phyloP scores from a whole-genome alignment of 192 early-diverging fungal genomes.

The Neocallimastix lanati region DNA sequence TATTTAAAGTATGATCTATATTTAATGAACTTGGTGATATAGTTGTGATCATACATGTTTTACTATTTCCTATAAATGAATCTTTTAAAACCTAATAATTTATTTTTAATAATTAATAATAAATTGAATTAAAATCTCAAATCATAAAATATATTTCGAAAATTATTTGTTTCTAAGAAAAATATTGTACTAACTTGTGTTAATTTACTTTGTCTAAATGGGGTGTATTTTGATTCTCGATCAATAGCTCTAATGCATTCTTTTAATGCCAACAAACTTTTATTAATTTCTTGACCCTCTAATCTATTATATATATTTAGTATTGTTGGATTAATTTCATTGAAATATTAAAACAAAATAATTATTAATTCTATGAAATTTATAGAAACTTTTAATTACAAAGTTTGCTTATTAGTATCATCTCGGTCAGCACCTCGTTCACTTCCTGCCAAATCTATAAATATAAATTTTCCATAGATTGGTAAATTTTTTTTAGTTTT shows the following conservation, averaged over 20 bases:
- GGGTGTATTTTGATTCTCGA: conserved; percentile 84
- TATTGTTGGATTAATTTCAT: no score
- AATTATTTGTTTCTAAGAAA: no score
- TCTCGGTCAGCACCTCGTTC: conserved; percentile 95
- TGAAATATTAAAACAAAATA: no score
- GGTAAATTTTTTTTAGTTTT: background rate
- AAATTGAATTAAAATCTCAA: no score
- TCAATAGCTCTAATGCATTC: conserved; percentile 96
- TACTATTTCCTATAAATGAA: conserved; percentile 91
- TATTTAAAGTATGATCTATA: conserved; percentile 91
- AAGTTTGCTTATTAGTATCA: conserved; percentile 77
- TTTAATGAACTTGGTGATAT: conserved; percentile 90
- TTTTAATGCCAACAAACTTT: conserved; percentile 89
- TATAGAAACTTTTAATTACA: conserved; percentile 31
- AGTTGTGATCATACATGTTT: conserved; percentile 97
- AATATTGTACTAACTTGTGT: no score
- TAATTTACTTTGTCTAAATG: conserved; percentile 91
- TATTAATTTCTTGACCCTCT: conserved; percentile 99
- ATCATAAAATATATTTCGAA: no score
- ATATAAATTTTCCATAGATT: conserved; percentile 68
- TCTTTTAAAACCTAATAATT: conserved; percentile 76
- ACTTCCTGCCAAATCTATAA: conserved; percentile 97
- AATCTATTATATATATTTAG: no score
- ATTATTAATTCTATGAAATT: no score
- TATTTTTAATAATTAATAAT: no score